phyloP scores from a whole-genome alignment of 805 yeast genomes.

The Helenozyma rhizophorensis region DNA sequence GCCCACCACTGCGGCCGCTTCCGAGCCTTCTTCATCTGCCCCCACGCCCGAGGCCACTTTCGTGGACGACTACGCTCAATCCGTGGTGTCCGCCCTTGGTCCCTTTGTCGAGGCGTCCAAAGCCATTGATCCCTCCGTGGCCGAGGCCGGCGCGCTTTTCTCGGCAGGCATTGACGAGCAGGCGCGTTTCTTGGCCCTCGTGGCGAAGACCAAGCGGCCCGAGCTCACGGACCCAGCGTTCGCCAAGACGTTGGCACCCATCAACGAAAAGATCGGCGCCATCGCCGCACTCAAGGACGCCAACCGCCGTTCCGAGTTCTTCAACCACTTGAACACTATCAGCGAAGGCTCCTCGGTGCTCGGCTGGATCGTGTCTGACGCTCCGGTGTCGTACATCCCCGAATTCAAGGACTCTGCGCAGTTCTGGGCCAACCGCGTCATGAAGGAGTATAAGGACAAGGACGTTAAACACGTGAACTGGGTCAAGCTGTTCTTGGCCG shows the following conservation, averaged over 20 bases:
- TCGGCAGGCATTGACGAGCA: conserved; percentile 57
- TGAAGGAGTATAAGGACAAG: conserved; percentile 76
- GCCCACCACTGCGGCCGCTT: conserved; percentile 8
- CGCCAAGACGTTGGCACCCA: conserved; percentile 59
- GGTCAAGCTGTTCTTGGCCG: conserved; percentile 62
- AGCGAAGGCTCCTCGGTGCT: conserved; percentile 87
- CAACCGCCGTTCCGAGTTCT: conserved; percentile 61
- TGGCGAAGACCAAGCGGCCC: conserved; percentile 61
- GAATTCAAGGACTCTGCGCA: conserved; percentile 89
- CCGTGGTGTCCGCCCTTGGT: conserved; percentile 47
- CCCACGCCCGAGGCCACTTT: conserved; percentile 33
- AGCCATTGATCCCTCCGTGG: conserved; percentile 53
- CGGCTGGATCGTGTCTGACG: conserved; percentile 81
- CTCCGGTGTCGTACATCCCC: conserved; percentile 71
- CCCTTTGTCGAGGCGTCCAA: conserved; percentile 57
- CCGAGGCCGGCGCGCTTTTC: conserved; percentile 48
- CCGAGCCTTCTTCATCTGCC: conserved; percentile 9
- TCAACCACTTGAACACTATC: conserved; percentile 73
- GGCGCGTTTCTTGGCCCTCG: conserved; percentile 54
- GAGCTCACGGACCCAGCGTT: conserved; percentile 51
- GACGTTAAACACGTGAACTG: conserved; percentile 72
- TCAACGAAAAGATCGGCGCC: conserved; percentile 54
- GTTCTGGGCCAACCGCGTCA: conserved; percentile 88
- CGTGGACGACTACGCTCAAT: conserved; percentile 49
- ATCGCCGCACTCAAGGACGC: conserved; percentile 67